Evolutionary conservation across 148 eudicot species (phyloP), one percentile per base, ranked within the genome.

Genomic region (Vaccinium myrtillus): DNA sequence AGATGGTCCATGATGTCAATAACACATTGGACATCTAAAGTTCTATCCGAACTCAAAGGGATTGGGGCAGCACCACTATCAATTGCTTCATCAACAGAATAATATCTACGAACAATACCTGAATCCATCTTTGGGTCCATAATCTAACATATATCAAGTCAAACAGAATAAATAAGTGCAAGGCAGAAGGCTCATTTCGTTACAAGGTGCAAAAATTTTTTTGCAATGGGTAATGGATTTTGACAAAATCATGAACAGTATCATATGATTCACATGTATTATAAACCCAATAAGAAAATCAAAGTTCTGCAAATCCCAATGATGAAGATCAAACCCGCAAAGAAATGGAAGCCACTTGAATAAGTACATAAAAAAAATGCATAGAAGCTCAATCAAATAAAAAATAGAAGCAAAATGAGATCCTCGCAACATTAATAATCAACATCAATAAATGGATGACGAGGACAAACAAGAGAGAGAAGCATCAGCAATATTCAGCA

Each of bases 91-190:
- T 97, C 98, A 88, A 97, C 84, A 32, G 98, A 95, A 88, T 90
- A 88, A 83, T 95, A 97, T 87, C 85, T 89, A 79, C 90, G 90
- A 85, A 92, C 98, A 86, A 97, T 94, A 63, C 99, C 99, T 56
- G 99, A 97, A 90, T 97, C 99, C 99, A 97, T 93, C 93, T 97
- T 97, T 50, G 99, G 99, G 88, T 97, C 99, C 99, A 97, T 97
- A 88, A 97, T 97, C 99, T 97, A 87, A 75, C 30, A 58, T 75
- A 85, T 70, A 61, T 50, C 85, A 65, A 12, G 16, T 46, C 27
- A 82, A 58, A 82, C 6, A 65, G 32, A 79, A 50, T 36, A 71
- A 39, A 75, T 15, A 76, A 77, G 65, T 51, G 8, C 50, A 71
- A 19, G 55, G 61, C 32, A 78, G 58, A 77, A 77, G 54, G 61